A percentile compares a stretch with the other conserved stretches of the same genome.
Conservation (phyloP, 75 land plant species). For the Pinus tabuliformis region DNA sequence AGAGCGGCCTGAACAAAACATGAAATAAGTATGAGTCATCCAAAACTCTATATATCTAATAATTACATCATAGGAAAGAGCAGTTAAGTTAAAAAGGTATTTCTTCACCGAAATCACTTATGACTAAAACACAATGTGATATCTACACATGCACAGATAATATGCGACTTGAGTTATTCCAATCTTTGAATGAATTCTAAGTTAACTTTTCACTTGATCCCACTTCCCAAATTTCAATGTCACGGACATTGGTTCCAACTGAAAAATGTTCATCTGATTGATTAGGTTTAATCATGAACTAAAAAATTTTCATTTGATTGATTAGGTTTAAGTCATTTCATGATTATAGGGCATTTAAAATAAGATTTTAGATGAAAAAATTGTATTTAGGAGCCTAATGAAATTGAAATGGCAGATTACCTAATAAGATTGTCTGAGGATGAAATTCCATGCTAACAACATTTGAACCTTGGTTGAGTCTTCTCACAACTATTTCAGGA, state of each 20-base stretch:
- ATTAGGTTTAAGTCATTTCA: too few species aligned
- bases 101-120: too few species aligned
- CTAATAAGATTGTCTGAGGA: conserved; percentile 73
- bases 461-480: conserved; percentile 69
- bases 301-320: too few species aligned
- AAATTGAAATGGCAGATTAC: conserved; percentile 19
- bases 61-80: too few species aligned
- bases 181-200: conserved; percentile 72
- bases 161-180: conserved; percentile 65
- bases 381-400: not conserved
- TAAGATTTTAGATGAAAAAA: too few species aligned
- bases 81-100: too few species aligned
- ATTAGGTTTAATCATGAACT: too few species aligned
- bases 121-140: too few species aligned
- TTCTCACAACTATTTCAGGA: conserved; percentile 57
- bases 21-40: too few species aligned
- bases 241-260: conserved; percentile 95
- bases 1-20: too few species aligned
- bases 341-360: too few species aligned
- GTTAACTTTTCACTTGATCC: conserved; percentile 65
- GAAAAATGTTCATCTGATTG: not conserved
- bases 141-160: conserved; percentile 63
- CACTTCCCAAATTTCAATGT: conserved; percentile 82
- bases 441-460: conserved; percentile 98
- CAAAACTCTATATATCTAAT: too few species aligned